phyloP scores from a whole-genome alignment of 2,329 filamentous ascomycete species.

The Parastagonospora avenae region DNA sequence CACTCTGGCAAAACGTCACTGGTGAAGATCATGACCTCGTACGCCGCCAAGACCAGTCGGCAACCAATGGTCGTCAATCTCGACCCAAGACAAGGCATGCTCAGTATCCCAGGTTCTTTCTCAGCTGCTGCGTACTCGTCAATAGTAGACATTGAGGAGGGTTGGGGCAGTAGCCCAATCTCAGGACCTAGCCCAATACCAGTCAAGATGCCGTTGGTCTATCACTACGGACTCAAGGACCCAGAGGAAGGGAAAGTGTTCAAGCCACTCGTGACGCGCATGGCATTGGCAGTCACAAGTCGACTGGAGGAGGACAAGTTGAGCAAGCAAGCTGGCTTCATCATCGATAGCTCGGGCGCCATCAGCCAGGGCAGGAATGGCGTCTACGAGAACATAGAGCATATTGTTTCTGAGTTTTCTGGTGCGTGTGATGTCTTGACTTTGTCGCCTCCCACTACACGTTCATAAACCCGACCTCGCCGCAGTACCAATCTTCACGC shows the following conservation, averaged over 20 bases:
- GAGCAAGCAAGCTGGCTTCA: conserved; percentile 74
- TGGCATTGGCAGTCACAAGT: conserved; percentile 79
- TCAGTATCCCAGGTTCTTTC: conserved; percentile 70
- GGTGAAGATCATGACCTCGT: conserved; percentile 76
- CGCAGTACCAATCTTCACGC: background rate
- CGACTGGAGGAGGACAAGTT: conserved; percentile 76
- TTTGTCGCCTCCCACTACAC: background rate
- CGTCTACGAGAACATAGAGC: conserved; percentile 77
- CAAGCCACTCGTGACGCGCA: conserved; percentile 72
- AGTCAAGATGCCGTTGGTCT: conserved; percentile 89
- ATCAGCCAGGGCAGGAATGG: conserved; percentile 67
- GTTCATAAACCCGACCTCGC: background rate
- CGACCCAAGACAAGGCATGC: conserved; percentile 72
- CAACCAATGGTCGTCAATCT: conserved; percentile 85
- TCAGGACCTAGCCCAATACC: conserved; percentile 87
- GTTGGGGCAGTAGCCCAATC: conserved; percentile 88
- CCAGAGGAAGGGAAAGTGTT: conserved; percentile 74
- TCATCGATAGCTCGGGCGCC: conserved; percentile 82
- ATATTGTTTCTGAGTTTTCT: conserved; percentile 74
- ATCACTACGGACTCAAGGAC: conserved; percentile 78
- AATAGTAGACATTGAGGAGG: conserved; percentile 84
- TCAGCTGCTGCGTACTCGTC: conserved; percentile 86
- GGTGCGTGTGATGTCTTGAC: conserved; percentile 53
- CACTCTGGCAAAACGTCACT: conserved; percentile 84
- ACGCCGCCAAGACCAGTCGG: conserved; percentile 73